Evolutionary conservation across 2,329 filamentous ascomycete species (phyloP).

Genomic region (Emericellopsis cladophorae): DNA sequence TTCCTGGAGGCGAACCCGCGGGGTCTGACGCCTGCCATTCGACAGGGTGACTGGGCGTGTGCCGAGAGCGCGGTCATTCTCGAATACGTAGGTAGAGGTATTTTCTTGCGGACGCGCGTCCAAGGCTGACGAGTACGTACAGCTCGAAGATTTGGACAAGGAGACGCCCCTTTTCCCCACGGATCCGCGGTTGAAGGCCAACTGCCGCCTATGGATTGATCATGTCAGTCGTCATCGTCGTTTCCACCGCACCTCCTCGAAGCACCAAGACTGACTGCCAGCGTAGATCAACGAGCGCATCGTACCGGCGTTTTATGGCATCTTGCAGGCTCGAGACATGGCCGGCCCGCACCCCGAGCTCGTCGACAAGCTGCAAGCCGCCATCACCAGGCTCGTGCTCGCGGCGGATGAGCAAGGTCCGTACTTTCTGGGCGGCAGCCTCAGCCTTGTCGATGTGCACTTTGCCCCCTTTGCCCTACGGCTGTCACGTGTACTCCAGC

Average conservation of each 20-base stretch:
- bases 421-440: constrained; percentile 46
- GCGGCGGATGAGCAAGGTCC: constrained; percentile 44
- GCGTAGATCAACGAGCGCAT: constrained; percentile 60
- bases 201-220: constrained; percentile 68
- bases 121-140: neutral
- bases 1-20: constrained; percentile 65
- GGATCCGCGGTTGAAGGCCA: constrained; percentile 54
- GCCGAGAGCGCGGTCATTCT: constrained; percentile 73
- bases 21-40: constrained; percentile 63
- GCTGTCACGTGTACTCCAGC: constrained; percentile 50
- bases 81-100: constrained; percentile 54
- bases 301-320: constrained; percentile 62
- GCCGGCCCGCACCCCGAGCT: neutral
- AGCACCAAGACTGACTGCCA: neutral
- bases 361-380: constrained; percentile 43
- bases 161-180: constrained; percentile 51
- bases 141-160: constrained; percentile 62
- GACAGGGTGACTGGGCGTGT: constrained; percentile 69
- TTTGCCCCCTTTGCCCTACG: constrained; percentile 65
- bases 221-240: constrained; percentile 46
- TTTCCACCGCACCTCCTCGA: neutral
- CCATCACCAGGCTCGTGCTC: constrained; percentile 43
- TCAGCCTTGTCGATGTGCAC: constrained; percentile 60
- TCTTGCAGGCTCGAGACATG: constrained; percentile 52
- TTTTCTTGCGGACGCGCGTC: neutral